These are phyloP conservation scores for Magnaporthales sp. DNA, from an alignment of 2,329 filamentous ascomycete genomes.

Conservation along the genomic window DNA sequence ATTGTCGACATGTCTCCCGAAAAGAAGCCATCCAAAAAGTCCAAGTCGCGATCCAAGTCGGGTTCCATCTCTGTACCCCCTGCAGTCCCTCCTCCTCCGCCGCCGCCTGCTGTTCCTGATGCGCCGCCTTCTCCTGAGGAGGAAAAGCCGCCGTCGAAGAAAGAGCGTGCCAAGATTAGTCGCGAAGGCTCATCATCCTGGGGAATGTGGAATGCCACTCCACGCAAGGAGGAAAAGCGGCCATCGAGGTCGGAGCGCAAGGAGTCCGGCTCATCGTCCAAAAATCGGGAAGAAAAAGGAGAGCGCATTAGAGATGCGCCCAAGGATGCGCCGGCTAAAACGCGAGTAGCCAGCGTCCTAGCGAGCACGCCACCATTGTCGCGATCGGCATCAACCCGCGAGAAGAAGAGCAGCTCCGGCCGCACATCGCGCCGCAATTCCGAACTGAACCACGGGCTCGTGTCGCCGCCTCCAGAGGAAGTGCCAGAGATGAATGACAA, in stretches of 20 bases:
- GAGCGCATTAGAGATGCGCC: conserved; percentile 35
- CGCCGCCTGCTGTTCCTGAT: conserved; percentile 33
- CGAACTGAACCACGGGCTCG: conserved; percentile 55
- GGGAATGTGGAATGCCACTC: conserved; percentile 63
- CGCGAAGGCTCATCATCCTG: conserved; percentile 60
- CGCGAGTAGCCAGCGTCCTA: conserved; percentile 58
- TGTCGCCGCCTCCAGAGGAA: conserved; percentile 63
- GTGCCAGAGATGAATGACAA: conserved; percentile 59
- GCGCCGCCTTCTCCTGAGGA: conserved; percentile 42
- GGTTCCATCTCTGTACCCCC: conserved; percentile 22
- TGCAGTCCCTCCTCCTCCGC: conserved; percentile 29
- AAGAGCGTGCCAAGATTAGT: conserved; percentile 68
- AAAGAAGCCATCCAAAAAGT: conserved; percentile 33
- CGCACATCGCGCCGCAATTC: conserved; percentile 60
- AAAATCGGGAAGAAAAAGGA: conserved; percentile 55
- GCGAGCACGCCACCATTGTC: conserved; percentile 58
- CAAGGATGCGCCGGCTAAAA: conserved; percentile 38
- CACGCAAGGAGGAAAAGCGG: conserved; percentile 41
- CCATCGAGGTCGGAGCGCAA: conserved; percentile 54
- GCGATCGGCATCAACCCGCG: conserved; percentile 60
- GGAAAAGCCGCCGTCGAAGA: conserved; percentile 52
- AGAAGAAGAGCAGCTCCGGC: conserved; percentile 48
- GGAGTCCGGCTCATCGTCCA: conserved; percentile 25
- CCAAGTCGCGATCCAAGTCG: conserved; percentile 30
- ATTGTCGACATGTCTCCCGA: conserved; percentile 40